Conservation (phyloP, 2,329 filamentous ascomycete species). For the Magnaporthales sp. region DNA sequence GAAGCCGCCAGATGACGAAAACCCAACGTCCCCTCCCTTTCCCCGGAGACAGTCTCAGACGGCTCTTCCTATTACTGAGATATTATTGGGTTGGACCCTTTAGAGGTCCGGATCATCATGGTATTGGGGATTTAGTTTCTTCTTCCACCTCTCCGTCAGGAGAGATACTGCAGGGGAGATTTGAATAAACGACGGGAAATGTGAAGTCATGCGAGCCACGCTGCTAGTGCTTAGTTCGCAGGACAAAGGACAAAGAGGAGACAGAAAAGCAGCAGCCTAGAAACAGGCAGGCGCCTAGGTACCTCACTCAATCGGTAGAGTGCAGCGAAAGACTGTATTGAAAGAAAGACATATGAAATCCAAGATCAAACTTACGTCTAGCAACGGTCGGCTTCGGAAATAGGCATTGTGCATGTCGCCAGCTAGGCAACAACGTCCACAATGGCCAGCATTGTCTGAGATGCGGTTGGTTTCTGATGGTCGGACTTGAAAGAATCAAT, state of each 20-base stretch:
- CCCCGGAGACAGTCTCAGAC: conserved; percentile 26
- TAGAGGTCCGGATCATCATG: conserved; percentile 26
- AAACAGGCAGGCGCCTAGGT: too few relatives aligned
- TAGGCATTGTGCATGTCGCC: not conserved
- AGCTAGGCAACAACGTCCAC: not conserved
- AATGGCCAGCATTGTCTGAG: not conserved
- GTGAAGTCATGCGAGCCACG: not conserved
- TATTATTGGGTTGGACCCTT: conserved; percentile 16
- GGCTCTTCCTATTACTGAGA: conserved; percentile 30
- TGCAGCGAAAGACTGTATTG: not conserved
- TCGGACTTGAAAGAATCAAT: not conserved
- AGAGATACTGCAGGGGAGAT: not conserved
- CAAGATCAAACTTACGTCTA: not conserved
- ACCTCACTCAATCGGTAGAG: not conserved
- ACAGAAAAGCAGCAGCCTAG: not conserved
- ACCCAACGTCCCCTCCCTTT: not conserved
- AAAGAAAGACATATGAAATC: not conserved
- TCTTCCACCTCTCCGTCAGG: not conserved
- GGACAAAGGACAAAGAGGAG: not conserved
- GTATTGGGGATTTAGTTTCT: conserved; percentile 5
- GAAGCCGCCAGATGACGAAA: not conserved
- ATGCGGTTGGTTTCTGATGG: not conserved
- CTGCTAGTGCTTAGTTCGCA: not conserved
- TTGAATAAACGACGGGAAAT: not conserved
- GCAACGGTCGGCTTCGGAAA: not conserved